Conservation (phyloP, 345 rosid species). For the Gossypium herbaceum region DNA sequence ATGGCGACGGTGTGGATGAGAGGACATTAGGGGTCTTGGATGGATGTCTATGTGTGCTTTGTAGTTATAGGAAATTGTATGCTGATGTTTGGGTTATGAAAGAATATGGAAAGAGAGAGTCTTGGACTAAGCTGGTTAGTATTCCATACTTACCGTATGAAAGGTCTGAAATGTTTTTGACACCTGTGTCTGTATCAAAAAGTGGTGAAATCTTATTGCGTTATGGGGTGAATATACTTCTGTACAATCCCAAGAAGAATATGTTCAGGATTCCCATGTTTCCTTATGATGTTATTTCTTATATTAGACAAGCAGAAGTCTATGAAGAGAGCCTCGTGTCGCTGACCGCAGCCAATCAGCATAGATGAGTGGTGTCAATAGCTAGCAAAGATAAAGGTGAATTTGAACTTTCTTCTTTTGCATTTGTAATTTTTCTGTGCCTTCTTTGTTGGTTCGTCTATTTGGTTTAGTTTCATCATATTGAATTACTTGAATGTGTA, state of each 20-base stretch:
- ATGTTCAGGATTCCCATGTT: not conserved
- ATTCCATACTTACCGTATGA: not conserved
- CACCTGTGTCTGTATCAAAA: not conserved
- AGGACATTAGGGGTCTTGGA: not conserved
- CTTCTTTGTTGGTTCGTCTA: not conserved
- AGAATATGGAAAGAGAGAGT: conserved; percentile 13
- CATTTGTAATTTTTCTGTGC: not conserved
- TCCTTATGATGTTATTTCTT: not conserved
- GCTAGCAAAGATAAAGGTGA: not conserved
- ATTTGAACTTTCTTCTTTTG: not conserved
- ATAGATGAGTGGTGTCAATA: not conserved
- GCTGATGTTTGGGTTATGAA: conserved; percentile 15
- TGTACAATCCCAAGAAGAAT: conserved; percentile 1
- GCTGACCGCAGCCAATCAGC: not conserved
- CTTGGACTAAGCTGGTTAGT: conserved; percentile 13
- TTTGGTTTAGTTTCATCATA: conserved; percentile 5
- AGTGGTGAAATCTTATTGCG: conserved; percentile 1
- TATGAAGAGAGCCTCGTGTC: conserved; percentile 11
- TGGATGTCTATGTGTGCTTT: conserved; percentile 9
- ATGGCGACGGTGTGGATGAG: not conserved
- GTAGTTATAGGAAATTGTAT: not conserved
- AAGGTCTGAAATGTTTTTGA: not conserved
- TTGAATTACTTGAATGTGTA: not conserved
- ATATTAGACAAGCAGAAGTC: not conserved
- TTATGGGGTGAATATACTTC: not conserved